Evolutionary conservation across 371 early-diverging fungal species (phyloP).

Genomic region (Choanephora cucurbitarum): DNA sequence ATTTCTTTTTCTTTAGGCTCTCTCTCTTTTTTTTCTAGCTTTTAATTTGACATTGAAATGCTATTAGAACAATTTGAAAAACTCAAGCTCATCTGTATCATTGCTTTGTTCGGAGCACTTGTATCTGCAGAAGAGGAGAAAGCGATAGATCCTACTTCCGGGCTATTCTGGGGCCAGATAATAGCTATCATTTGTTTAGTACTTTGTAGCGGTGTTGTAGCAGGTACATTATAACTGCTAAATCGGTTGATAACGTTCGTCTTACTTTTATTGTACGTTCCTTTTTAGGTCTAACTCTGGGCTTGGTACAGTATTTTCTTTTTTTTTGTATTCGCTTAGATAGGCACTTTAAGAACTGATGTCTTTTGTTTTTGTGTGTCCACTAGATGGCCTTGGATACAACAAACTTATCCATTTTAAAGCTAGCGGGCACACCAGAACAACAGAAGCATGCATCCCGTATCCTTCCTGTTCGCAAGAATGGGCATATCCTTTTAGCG

Average conservation of each 20-base stretch:
- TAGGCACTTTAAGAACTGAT: slow-evolving; percentile 10
- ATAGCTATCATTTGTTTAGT: slow-evolving; percentile 58
- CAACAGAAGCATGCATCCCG: slow-evolving; percentile 68
- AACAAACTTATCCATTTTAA: slow-evolving; percentile 58
- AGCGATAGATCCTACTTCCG: slow-evolving; percentile 13
- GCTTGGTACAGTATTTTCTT: slow-evolving; percentile 42
- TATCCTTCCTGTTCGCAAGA: slow-evolving; percentile 75
- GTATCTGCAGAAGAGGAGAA: slow-evolving; percentile 11
- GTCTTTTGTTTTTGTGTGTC: neutral
- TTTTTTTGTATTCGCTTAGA: neutral
- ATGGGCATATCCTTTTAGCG: slow-evolving; percentile 77
- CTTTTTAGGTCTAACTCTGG: slow-evolving; percentile 55
- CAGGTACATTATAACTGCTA: slow-evolving; percentile 54
- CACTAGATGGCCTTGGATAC: slow-evolving; percentile 68
- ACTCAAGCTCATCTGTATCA: neutral
- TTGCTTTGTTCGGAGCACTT: slow-evolving; percentile 2
- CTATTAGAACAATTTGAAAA: slow-evolving; percentile 12
- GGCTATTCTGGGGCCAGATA: slow-evolving; percentile 44
- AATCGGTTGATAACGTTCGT: neutral
- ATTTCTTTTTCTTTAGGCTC: slow-evolving; percentile 6
- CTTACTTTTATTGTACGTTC: neutral
- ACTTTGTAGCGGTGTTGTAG: slow-evolving; percentile 77
- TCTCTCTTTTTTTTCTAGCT: neutral
- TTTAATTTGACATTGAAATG: slow-evolving; percentile 1
- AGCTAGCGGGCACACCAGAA: slow-evolving; percentile 62